Base-by-base conservation (phyloP, 345 rosid genomes). In the Linum usitatissimum region DNA sequence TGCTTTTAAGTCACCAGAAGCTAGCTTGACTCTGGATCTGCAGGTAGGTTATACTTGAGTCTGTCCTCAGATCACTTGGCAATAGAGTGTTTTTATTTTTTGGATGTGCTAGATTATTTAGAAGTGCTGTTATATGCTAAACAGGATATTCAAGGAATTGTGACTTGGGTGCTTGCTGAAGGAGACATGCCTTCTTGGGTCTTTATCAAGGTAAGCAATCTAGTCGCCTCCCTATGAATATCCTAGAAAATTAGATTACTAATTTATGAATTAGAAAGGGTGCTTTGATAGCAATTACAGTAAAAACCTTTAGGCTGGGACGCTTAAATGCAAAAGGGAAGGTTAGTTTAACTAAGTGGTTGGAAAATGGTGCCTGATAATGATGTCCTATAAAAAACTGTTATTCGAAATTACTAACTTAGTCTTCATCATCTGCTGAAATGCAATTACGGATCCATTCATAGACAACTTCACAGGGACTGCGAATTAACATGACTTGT, bases 121-220 rank as follows among this genome's bases (percentile, higher is more conserved):
- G 4, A 3, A 45, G 17, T 45, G 51, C 15, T 59, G 30, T 70
- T 45, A 64, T 28, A 73, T 53, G n/a, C 78, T 77, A 65, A 40
- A 59, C 70, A 90, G 99, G 99, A 93, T 62, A 81, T 93, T 72
- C 94, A 87, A 67, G 97, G 96, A 57, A 91, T 93, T 77, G 90
- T 93, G 42, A 85, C 94, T n/a, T 93, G 97, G 99, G 99, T 93
- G 68, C 88, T 93, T 70, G 88, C 81, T n/a, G 91, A 93, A 64
- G 99, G 97, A 18, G 79, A 61, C 70, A 90, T 87, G 94, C 99
- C 99, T 20, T 75, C 93, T 3, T 92, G 98, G 98, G 84, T 84
- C 3, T 79, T 92, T 74, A 80, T 90, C 18, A 93, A 90, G 90
- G 99, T 86, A 75, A 69, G 51, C 19, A 36, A 45, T 15, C 17